phyloP scores from a whole-genome alignment of 2,329 filamentous ascomycete genomes.

The Colletotrichum tofieldiae region DNA sequence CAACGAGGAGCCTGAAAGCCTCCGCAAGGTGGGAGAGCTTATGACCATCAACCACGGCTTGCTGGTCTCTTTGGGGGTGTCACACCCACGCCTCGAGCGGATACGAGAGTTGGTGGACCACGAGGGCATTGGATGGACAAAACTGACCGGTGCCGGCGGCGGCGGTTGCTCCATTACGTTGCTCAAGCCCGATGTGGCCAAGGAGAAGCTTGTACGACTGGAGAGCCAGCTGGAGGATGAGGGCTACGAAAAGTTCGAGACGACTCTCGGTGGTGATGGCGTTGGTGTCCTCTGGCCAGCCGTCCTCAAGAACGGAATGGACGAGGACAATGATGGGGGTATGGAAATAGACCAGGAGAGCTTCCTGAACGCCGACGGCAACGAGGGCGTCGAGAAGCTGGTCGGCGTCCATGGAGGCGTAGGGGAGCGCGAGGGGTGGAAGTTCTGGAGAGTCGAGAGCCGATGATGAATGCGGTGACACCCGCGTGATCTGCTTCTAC shows the following conservation, averaged over 20 bases:
- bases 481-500: conserved; percentile 17
- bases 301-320: conserved; percentile 87
- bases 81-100: conserved; percentile 92
- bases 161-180: conserved; percentile 97
- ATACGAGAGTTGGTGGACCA: conserved; percentile 93
- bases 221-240: conserved; percentile 77
- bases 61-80: conserved; percentile 91
- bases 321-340: conserved; percentile 83
- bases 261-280: conserved; percentile 92
- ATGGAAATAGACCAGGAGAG: conserved; percentile 93
- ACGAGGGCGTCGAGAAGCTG: conserved; percentile 85
- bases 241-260: conserved; percentile 88
- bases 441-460: conserved; percentile 83
- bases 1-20: conserved; percentile 71
- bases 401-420: conserved; percentile 83
- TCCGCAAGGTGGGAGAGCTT: conserved; percentile 86
- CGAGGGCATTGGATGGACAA: conserved; percentile 94
- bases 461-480: conserved; percentile 44
- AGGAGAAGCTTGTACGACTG: conserved; percentile 72
- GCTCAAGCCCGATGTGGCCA: conserved; percentile 76
- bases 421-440: conserved; percentile 85
- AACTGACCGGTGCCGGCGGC: conserved; percentile 94
- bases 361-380: conserved; percentile 86
- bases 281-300: conserved; percentile 96
- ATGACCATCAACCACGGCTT: conserved; percentile 96